Conservation (phyloP, 441 rosid genomes). For the California macrophylla region DNA sequence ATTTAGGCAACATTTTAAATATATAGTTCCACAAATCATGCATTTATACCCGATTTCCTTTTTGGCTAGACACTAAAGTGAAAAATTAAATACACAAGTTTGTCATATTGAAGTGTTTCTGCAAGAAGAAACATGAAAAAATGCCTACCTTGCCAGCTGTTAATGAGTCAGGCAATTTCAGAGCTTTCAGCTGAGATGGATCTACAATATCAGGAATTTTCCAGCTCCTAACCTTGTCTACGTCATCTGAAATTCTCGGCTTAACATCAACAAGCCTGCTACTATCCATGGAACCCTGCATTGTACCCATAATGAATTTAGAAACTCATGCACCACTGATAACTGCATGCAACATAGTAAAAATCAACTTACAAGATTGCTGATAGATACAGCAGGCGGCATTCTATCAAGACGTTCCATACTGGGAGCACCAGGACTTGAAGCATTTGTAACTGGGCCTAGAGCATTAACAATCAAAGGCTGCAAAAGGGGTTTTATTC, state of each 20-base stretch:
- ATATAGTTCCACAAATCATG: not conserved
- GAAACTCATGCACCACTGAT: slow-evolving; percentile 9
- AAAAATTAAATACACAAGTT: not conserved
- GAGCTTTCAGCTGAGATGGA: slow-evolving; percentile 60
- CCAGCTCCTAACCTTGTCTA: slow-evolving; percentile 65
- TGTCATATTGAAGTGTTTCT: not conserved
- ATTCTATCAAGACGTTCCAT: slow-evolving; percentile 40
- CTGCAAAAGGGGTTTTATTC: slow-evolving; percentile 7
- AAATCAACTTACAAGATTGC: slow-evolving; percentile 28
- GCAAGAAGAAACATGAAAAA: not conserved
- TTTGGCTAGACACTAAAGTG: not conserved
- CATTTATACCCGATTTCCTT: not conserved
- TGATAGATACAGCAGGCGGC: slow-evolving; percentile 32
- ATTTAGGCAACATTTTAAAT: not conserved
- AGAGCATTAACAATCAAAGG: slow-evolving; percentile 38
- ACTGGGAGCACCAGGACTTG: slow-evolving; percentile 30
- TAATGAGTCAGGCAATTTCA: slow-evolving; percentile 58
- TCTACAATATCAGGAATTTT: slow-evolving; percentile 71
- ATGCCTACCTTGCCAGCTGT: slow-evolving; percentile 50
- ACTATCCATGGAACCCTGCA: slow-evolving; percentile 53
- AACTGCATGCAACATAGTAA: not conserved
- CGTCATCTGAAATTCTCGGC: slow-evolving; percentile 58
- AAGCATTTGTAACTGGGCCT: slow-evolving; percentile 32
- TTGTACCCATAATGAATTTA: slow-evolving; percentile 28
- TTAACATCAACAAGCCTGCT: slow-evolving; percentile 51